phyloP scores from a whole-genome alignment of 768 basidiomycete species.

The Strobilomyces echinocephalus region DNA sequence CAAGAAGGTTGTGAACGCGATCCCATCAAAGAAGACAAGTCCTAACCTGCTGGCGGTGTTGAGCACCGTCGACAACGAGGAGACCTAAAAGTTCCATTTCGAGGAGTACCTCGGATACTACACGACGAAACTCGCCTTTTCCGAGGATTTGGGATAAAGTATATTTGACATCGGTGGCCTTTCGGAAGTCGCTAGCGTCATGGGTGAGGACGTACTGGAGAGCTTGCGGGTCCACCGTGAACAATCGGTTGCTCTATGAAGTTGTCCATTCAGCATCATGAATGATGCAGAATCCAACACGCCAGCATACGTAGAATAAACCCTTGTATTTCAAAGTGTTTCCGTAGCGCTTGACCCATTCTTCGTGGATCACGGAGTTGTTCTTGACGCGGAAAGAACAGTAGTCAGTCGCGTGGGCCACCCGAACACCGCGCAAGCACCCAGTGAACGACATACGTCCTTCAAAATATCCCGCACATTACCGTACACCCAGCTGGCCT shows the following conservation, averaged over 20 bases:
- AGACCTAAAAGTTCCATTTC: not conserved
- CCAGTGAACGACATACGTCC: slow-evolving; percentile 29
- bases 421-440: not conserved
- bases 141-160: not conserved
- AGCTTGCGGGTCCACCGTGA: not conserved
- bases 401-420: not conserved
- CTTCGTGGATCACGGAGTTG: not conserved
- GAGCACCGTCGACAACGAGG: not conserved
- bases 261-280: not conserved
- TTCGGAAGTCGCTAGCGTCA: not conserved
- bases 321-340: not conserved
- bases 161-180: not conserved
- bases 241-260: not conserved
- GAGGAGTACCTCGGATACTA: not conserved
- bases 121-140: not conserved
- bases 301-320: not conserved
- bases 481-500: slow-evolving; percentile 46
- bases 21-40: not conserved
- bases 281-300: not conserved
- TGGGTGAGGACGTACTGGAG: not conserved
- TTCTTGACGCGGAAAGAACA: not conserved
- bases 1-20: not conserved
- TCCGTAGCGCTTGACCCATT: not conserved
- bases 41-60: not conserved
- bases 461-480: slow-evolving; percentile 44